Percentiles rank a stretch among this genome's conserved stretches.
phyloP scores from a whole-genome alignment of 1,284 basidiomycete genomes.

The Apiotrichum brassicae region DNA sequence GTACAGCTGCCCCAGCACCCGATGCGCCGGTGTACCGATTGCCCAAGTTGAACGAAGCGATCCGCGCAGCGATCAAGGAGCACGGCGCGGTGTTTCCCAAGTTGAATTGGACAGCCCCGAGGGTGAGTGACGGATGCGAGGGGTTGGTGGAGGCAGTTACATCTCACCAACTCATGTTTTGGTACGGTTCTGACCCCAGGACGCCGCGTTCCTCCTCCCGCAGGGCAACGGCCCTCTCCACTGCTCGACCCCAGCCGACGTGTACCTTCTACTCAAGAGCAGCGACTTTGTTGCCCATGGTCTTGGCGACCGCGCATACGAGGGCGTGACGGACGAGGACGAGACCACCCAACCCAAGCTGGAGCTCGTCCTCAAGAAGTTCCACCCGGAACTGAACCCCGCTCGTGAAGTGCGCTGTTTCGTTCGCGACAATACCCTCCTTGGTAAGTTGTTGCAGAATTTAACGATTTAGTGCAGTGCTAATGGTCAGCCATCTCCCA shows the following conservation, averaged over 20 bases:
- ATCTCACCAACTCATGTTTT: no score
- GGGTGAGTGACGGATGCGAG: conserved; percentile 58
- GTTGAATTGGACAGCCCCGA: conserved; percentile 85
- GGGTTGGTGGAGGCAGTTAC: no score
- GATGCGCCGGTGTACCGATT: conserved; percentile 49
- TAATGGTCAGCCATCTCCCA: conserved; percentile 74
- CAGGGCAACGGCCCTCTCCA: conserved; percentile 69
- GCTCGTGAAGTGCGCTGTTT: conserved; percentile 84
- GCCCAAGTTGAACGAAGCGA: conserved; percentile 67
- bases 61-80: conserved; percentile 60
- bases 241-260: conserved; percentile 79
- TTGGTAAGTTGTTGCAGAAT: no score
- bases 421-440: conserved; percentile 51
- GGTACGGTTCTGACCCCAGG: no score
- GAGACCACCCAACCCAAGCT: conserved; percentile 39
- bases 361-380: conserved; percentile 87
- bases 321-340: conserved; percentile 9
- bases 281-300: conserved; percentile 86
- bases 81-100: conserved; percentile 87
- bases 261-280: conserved; percentile 88
- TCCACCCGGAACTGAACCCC: conserved; percentile 69
- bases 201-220: conserved; percentile 85
- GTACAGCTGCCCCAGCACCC: conserved; percentile 10
- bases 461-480: no score
- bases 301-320: conserved; percentile 51